Evolutionary conservation across 345 rosid genomes (phyloP).

Genomic region (Anacardium occidentale): DNA sequence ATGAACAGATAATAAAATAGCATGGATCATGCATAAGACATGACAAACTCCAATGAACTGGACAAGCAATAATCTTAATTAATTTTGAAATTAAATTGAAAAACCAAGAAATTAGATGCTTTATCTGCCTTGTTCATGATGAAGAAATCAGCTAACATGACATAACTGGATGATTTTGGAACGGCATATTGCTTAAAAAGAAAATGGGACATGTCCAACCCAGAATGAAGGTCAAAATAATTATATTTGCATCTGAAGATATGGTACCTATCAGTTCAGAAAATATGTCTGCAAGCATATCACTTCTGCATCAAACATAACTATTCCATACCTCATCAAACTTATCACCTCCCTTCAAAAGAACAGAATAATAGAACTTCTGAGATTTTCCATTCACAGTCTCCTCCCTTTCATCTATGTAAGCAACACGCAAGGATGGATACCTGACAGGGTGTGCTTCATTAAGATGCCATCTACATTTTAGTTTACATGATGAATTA

Average conservation of each 20-base stretch:
- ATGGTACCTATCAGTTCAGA: too few species aligned
- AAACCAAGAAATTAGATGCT: conserved; percentile 2
- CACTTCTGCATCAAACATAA: conserved; percentile 14
- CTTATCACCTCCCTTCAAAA: conserved; percentile 78
- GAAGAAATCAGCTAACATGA: neutral
- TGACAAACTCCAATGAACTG: neutral
- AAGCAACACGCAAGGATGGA: conserved; percentile 92
- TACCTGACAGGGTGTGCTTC: conserved; percentile 41
- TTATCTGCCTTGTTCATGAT: neutral
- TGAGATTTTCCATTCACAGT: conserved; percentile 47
- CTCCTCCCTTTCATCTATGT: conserved; percentile 83
- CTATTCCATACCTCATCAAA: conserved; percentile 68
- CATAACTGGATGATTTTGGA: neutral
- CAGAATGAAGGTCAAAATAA: neutral
- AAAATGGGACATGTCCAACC: neutral
- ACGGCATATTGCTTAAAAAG: neutral
- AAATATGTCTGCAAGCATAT: neutral
- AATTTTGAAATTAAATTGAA: neutral
- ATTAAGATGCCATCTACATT: conserved; percentile 18
- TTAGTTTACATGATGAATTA: conserved; percentile 7
- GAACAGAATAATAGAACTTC: conserved; percentile 77
- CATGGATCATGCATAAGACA: neutral
- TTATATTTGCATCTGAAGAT: neutral
- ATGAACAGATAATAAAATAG: neutral
- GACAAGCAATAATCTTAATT: neutral